A percentile compares a stretch with the other conserved stretches of the same genome.
Conservation (phyloP, 2,329 filamentous ascomycete genomes). For the Pseudopithomyces maydicus region DNA sequence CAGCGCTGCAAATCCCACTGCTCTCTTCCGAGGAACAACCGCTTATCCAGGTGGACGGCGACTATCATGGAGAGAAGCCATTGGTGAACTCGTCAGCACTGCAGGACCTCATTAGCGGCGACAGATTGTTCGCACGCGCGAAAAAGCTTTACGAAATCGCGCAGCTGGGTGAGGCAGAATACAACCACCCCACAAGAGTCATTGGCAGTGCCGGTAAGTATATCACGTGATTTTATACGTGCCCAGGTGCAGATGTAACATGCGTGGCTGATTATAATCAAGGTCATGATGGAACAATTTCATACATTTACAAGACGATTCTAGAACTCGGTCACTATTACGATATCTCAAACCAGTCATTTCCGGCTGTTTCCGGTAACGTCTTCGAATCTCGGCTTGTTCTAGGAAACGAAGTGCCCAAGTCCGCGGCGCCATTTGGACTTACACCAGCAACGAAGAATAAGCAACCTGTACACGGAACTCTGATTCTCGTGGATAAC, state of each 20-base stretch:
- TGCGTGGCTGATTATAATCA: conserved; percentile 11
- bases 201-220: conserved; percentile 42
- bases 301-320: conserved; percentile 46
- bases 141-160: conserved; percentile 48
- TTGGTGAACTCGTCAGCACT: conserved; percentile 41
- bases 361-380: conserved; percentile 41
- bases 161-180: conserved; percentile 48
- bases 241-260: no score
- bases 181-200: conserved; percentile 50
- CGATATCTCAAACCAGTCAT: conserved; percentile 44
- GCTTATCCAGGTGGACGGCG: conserved; percentile 25
- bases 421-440: conserved; percentile 42
- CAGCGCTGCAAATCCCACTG: conserved; percentile 46
- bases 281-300: conserved; percentile 42
- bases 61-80: conserved; percentile 25
- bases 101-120: conserved; percentile 41
- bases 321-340: conserved; percentile 48
- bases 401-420: conserved; percentile 38
- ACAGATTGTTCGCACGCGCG: conserved; percentile 37
- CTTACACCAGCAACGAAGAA: conserved; percentile 44
- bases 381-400: conserved; percentile 45
- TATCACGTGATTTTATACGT: conserved; percentile 20
- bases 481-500: conserved; percentile 40
- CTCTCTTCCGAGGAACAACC: conserved; percentile 30
- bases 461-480: conserved; percentile 43